Percentiles rank a stretch among this genome's conserved stretches.
Conservation (phyloP, 306 rosid genomes). For the Quercus robur region DNA sequence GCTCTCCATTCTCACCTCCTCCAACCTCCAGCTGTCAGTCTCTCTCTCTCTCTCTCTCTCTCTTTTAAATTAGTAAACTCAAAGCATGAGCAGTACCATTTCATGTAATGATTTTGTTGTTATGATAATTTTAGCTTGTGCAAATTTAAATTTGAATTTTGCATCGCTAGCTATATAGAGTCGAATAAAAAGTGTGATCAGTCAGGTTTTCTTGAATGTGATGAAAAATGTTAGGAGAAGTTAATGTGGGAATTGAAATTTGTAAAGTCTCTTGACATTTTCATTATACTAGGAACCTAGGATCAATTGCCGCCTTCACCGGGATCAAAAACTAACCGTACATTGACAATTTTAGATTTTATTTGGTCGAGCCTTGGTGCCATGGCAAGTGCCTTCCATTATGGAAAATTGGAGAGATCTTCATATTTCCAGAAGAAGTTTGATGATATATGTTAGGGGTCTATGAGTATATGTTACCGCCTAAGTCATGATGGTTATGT, state of each 20-base stretch:
- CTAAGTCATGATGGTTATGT: constrained; percentile 2
- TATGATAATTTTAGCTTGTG: background rate
- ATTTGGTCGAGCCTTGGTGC: no score
- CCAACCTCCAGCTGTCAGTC: constrained; percentile 48
- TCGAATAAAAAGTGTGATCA: background rate
- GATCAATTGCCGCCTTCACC: no score
- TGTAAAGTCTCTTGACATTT: background rate
- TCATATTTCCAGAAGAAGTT: no score
- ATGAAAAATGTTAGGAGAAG: background rate
- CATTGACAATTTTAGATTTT: no score
- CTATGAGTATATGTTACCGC: background rate
- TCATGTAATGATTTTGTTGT: no score
- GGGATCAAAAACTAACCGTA: no score
- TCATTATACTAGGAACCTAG: no score
- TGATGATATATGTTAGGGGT: background rate
- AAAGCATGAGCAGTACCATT: background rate
- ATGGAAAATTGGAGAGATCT: no score
- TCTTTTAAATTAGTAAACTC: no score
- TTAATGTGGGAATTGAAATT: background rate
- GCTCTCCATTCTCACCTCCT: constrained; percentile 67
- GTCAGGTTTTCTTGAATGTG: background rate
- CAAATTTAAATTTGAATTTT: background rate
- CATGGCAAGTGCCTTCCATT: no score
- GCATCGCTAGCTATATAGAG: background rate
- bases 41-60: background rate